Evolutionary conservation across 2,329 filamentous ascomycete genomes (phyloP).

Genomic region (Penicillium sp.): DNA sequence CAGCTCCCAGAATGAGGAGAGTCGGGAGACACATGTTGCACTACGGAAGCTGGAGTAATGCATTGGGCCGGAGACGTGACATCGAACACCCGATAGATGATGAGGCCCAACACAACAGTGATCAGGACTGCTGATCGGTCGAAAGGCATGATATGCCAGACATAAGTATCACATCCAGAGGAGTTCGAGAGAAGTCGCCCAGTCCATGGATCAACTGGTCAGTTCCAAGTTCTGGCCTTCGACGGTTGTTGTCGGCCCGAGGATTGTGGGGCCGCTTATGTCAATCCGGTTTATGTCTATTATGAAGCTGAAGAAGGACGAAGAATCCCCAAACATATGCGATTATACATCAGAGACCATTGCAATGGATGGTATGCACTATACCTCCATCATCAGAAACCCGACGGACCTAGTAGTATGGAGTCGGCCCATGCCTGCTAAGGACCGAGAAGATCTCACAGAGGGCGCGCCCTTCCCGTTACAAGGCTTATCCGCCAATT

Average conservation of each 20-base stretch:
- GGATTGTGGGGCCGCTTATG: background rate
- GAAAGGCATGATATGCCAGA: background rate
- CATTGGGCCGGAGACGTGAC: background rate
- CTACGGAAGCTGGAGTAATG: background rate
- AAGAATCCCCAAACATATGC: too few relatives aligned
- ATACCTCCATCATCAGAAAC: too few relatives aligned
- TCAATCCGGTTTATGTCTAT: background rate
- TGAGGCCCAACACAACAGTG: background rate
- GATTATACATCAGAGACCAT: too few relatives aligned
- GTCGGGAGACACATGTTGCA: slow-evolving; percentile 1
- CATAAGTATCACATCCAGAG: background rate
- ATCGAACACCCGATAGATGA: background rate
- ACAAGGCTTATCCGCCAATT: background rate
- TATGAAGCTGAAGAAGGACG: too few relatives aligned
- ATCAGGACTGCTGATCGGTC: background rate
- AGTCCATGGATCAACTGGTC: background rate
- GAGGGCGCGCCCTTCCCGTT: background rate
- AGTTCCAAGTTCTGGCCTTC: background rate
- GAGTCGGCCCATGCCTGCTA: background rate
- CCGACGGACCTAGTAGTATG: too few relatives aligned
- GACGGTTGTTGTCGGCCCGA: too few relatives aligned
- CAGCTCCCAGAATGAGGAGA: slow-evolving; percentile 19
- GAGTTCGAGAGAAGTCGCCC: background rate
- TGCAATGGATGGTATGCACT: too few relatives aligned
- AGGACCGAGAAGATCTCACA: background rate